Evolutionary conservation across 495 filamentous ascomycete species (phyloP).

Genomic region (Chaetomium tenue): DNA sequence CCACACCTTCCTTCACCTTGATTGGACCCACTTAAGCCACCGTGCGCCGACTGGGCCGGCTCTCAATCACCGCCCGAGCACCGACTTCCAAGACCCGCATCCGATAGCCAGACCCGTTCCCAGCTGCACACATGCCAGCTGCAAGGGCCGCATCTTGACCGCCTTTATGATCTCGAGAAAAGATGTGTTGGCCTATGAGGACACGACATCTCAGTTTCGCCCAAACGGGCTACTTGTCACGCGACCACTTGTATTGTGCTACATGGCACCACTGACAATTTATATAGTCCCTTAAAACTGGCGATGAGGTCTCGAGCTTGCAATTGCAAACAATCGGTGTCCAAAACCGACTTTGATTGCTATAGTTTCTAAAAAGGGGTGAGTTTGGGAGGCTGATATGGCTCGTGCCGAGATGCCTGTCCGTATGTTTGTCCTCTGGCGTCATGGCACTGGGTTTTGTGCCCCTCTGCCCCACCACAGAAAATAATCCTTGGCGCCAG

Average conservation of each 20-base stretch:
- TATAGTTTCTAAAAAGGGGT: background rate
- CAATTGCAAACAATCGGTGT: background rate
- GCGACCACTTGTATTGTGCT: slow-evolving; percentile 22
- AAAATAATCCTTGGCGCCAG: slow-evolving; percentile 12
- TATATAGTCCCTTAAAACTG: background rate
- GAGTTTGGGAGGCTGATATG: background rate
- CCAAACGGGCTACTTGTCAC: slow-evolving; percentile 20
- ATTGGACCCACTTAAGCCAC: slow-evolving; percentile 12
- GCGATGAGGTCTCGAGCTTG: background rate
- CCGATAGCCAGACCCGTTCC: slow-evolving; percentile 13
- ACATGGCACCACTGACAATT: background rate
- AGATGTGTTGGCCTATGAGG: slow-evolving; percentile 14
- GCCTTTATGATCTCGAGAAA: slow-evolving; percentile 9
- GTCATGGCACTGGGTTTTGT: slow-evolving; percentile 11
- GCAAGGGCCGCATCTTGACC: slow-evolving; percentile 17
- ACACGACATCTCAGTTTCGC: slow-evolving; percentile 8
- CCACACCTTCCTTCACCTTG: slow-evolving; percentile 7
- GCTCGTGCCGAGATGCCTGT: slow-evolving; percentile 16
- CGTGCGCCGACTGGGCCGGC: slow-evolving; percentile 7
- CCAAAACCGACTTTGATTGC: background rate
- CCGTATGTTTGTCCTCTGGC: slow-evolving; percentile 7
- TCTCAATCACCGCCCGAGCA: background rate
- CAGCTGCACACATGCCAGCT: background rate
- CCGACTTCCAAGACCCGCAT: slow-evolving; percentile 8
- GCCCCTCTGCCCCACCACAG: slow-evolving; percentile 24